Evolutionary conservation across 2,329 filamentous ascomycete genomes (phyloP).

Genomic region (Blastomyces parvus): DNA sequence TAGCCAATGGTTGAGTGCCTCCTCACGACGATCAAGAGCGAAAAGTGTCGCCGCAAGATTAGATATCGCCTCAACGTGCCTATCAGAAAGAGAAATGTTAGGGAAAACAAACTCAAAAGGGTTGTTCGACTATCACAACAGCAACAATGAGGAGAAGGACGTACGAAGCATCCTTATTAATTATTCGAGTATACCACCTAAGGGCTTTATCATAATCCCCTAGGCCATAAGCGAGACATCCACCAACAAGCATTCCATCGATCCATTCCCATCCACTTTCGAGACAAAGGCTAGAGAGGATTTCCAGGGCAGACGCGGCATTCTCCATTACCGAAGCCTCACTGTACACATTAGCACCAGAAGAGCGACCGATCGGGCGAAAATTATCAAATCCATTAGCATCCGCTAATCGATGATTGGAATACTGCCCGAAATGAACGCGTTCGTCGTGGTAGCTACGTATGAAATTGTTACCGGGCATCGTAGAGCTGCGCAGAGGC

Average conservation of each 20-base stretch:
- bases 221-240: constrained; percentile 83
- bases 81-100: constrained; percentile 27
- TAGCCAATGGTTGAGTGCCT: constrained; percentile 80
- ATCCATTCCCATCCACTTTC: constrained; percentile 81
- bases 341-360: constrained; percentile 25
- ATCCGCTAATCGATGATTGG: constrained; percentile 20
- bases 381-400: constrained; percentile 24
- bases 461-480: constrained; percentile 14
- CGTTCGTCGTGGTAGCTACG: constrained; percentile 11
- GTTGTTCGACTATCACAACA: constrained; percentile 13
- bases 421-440: constrained; percentile 10
- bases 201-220: constrained; percentile 65
- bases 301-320: constrained; percentile 59
- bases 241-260: constrained; percentile 83
- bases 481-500: constrained; percentile 9
- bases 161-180: constrained; percentile 49
- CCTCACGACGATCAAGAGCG: constrained; percentile 68
- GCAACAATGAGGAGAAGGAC: constrained; percentile 21
- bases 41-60: constrained; percentile 86
- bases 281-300: constrained; percentile 64
- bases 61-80: constrained; percentile 85
- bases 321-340: constrained; percentile 42
- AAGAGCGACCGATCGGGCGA: constrained; percentile 26
- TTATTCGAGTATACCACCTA: constrained; percentile 46
- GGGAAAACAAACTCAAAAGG: constrained; percentile 18